These are phyloP conservation scores for Globisporangium okanoganense DNA, from an alignment of 352 stramenopile genomes.

Conservation along the genomic window DNA sequence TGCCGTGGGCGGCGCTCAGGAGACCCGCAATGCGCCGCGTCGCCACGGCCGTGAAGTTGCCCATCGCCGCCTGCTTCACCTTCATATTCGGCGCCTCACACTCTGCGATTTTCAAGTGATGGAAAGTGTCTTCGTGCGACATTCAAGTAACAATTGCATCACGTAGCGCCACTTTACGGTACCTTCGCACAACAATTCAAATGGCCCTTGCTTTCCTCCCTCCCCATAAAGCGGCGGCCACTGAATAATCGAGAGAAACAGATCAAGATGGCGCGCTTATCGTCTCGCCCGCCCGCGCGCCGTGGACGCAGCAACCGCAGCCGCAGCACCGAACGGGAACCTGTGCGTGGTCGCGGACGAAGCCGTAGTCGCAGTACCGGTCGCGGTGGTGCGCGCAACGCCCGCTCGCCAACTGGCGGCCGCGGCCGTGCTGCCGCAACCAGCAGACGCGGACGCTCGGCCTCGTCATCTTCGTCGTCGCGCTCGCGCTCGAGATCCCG, in stretches of 20 bases:
- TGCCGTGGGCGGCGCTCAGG: not conserved
- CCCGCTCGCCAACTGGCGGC: not conserved
- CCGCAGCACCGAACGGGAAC: constrained; percentile 1
- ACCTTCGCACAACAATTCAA: not conserved
- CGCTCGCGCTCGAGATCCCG: constrained; percentile 2
- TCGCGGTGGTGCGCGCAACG: constrained; percentile 2
- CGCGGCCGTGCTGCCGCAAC: not conserved
- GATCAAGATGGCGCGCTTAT: constrained; percentile 5
- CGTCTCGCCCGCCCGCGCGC: constrained; percentile 3
- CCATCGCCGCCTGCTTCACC: constrained; percentile 10
- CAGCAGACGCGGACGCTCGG: constrained; percentile 13
- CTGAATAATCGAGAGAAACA: not conserved
- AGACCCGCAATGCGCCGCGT: constrained; percentile 3
- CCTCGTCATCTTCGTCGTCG: constrained; percentile 14
- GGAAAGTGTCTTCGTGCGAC: not conserved
- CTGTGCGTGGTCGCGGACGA: constrained; percentile 4
- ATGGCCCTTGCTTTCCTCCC: too few species aligned
- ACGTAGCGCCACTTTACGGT: not conserved
- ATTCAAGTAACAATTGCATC: not conserved
- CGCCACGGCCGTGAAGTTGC: constrained; percentile 1
- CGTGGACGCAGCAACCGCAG: constrained; percentile 1
- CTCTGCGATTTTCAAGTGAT: not conserved
- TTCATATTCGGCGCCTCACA: not conserved
- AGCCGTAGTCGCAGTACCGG: constrained; percentile 8
- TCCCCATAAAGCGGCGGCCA: not conserved